Conservation (phyloP, 768 basidiomycete species). For the Agrocybe praecox region DNA sequence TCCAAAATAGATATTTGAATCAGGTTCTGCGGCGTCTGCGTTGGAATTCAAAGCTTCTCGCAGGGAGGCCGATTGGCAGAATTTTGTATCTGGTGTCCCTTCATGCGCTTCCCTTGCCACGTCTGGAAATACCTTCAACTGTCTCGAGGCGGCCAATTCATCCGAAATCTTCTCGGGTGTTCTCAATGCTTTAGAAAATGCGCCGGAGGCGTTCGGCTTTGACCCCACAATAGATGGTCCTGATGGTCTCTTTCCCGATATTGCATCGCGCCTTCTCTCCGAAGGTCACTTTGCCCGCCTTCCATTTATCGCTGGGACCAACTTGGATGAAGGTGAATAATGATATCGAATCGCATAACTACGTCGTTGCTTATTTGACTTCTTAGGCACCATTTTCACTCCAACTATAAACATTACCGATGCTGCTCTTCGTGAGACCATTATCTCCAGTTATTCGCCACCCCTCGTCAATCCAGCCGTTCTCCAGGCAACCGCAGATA, state of each 20-base stretch:
- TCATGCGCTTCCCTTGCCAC: constrained; percentile 29
- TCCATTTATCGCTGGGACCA: constrained; percentile 48
- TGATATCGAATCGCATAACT: background rate
- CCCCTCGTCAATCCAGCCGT: constrained; percentile 24
- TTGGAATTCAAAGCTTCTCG: constrained; percentile 30
- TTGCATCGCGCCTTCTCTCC: constrained; percentile 33
- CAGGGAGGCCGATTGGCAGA: constrained; percentile 36
- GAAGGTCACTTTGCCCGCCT: constrained; percentile 31
- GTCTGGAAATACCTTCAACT: constrained; percentile 35
- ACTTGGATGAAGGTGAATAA: constrained; percentile 46
- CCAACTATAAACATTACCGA: constrained; percentile 23
- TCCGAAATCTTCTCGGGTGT: constrained; percentile 24
- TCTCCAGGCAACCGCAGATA: constrained; percentile 22
- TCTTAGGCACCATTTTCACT: constrained; percentile 41
- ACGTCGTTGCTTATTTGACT: too few relatives aligned
- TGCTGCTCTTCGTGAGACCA: constrained; percentile 23
- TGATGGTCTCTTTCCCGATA: constrained; percentile 38
- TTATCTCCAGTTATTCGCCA: constrained; percentile 29
- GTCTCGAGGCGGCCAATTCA: constrained; percentile 25
- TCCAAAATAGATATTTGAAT: constrained; percentile 40
- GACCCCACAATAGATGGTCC: constrained; percentile 44
- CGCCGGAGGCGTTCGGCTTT: constrained; percentile 27
- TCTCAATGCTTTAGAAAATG: constrained; percentile 12
- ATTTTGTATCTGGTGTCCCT: constrained; percentile 37
- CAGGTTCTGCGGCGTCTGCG: constrained; percentile 37